Conservation (phyloP, 2,329 filamentous ascomycete genomes). For the Diaporthe ilicicola region DNA sequence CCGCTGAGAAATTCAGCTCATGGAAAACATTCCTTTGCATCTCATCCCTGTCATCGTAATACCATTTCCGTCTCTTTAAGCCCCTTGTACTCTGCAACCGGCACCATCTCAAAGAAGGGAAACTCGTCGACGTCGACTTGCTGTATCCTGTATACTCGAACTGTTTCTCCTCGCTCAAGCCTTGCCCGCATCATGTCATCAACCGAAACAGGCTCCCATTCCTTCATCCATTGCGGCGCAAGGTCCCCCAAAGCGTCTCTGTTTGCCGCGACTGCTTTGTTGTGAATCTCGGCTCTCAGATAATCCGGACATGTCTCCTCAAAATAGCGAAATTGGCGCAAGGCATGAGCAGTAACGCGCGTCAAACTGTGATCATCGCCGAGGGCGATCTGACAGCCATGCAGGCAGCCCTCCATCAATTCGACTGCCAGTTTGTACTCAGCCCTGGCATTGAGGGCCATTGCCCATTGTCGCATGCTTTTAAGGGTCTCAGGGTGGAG, state of each 20-base stretch:
- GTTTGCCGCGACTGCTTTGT: not conserved
- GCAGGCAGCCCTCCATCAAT: not conserved
- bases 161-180: not conserved
- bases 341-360: too few relatives aligned
- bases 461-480: too few relatives aligned
- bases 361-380: slow-evolving; percentile 1
- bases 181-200: not conserved
- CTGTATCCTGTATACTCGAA: not conserved
- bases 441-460: too few relatives aligned
- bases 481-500: not conserved
- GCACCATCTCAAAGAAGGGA: not conserved
- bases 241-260: not conserved
- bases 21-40: too few relatives aligned
- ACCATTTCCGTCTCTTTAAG: too few relatives aligned
- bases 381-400: not conserved
- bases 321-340: not conserved
- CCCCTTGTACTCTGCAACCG: not conserved
- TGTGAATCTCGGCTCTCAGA: not conserved
- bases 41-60: not conserved
- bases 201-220: not conserved
- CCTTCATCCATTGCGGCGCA: slow-evolving; percentile 22
- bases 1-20: too few relatives aligned
- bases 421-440: not conserved
- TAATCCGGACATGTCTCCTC: not conserved
- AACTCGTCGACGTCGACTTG: not conserved